Evolutionary conservation across 176 grass and related monocot genomes (phyloP), one percentile per base, ranked within the genome.

Genomic region (Themeda triandra): DNA sequence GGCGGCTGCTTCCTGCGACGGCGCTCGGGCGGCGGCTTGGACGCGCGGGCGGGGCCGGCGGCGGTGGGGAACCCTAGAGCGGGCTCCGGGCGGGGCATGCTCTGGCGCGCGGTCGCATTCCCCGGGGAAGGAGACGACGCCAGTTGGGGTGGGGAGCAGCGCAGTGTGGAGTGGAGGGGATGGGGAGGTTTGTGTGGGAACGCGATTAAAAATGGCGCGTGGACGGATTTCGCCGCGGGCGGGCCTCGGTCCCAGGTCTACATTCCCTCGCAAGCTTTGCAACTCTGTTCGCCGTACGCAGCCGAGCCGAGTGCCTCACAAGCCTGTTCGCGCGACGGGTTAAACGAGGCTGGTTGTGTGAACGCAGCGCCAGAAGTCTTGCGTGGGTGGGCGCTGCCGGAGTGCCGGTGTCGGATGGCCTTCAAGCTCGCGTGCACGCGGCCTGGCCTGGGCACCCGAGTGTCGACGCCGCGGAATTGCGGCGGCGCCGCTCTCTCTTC

Each of bases 41-140:
- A 21, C 25, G 33, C 30, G 33, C 33, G 6, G 44, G 39, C 18
- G 9, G 37, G n/a, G 71, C 27, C 67, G 75, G 45, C 1, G 29
- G 71, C 4, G 70, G 86, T 27, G 17, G 62, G 80, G 81, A 92
- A 82, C 77, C 83, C 86, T 87, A 91, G 85, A 82, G 13, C 81
- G 49, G 81, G 90, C 63, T 90, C 90, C 42, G 85, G 82, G 85
- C 83, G 85, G 4, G 82, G 85, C 92, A 92, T 94, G 83, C 24
- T 56, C 83, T 65, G 19, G 63, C 79, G 63, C 82, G 63, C 79
- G 13, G 66, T 79, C 56, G 84, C 90, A 87, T 92, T 94, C 84
- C 84, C 87, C 87, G 87, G 86, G 45, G 87, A 88, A 35, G 59
- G 27, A 23, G 63, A 56, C 39, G 63, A 56, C 39, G 29, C 13